phyloP scores from a whole-genome alignment of 345 rosid genomes.

The Cochlearia excelsa region DNA sequence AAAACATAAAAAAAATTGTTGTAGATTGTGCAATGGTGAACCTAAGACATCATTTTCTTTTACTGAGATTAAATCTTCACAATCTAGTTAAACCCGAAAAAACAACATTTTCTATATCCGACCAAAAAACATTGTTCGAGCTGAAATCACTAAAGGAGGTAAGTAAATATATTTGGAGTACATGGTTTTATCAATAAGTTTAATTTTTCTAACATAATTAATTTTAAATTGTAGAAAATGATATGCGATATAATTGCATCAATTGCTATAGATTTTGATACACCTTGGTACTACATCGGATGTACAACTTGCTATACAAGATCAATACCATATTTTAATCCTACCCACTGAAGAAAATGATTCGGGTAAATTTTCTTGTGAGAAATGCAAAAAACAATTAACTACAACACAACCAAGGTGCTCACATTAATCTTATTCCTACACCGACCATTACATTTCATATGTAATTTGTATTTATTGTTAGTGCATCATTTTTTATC shows the following conservation, averaged over 20 bases:
- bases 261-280: background rate
- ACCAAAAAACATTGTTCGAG: background rate
- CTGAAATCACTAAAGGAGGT: background rate
- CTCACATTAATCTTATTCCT: background rate
- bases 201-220: background rate
- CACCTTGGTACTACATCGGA: background rate
- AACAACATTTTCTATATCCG: background rate
- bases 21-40: background rate
- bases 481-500: background rate
- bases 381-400: background rate
- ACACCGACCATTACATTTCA: no score
- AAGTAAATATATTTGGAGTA: background rate
- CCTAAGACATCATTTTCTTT: background rate
- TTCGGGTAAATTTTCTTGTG: background rate
- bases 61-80: background rate
- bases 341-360: background rate
- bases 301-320: background rate
- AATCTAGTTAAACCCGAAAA: background rate
- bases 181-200: background rate
- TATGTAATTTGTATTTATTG: no score
- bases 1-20: background rate
- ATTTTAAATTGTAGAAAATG: background rate
- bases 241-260: background rate
- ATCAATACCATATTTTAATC: background rate
- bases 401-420: background rate